Conservation (phyloP, 169 alveolate genomes). For the Neospora caninum region DNA sequence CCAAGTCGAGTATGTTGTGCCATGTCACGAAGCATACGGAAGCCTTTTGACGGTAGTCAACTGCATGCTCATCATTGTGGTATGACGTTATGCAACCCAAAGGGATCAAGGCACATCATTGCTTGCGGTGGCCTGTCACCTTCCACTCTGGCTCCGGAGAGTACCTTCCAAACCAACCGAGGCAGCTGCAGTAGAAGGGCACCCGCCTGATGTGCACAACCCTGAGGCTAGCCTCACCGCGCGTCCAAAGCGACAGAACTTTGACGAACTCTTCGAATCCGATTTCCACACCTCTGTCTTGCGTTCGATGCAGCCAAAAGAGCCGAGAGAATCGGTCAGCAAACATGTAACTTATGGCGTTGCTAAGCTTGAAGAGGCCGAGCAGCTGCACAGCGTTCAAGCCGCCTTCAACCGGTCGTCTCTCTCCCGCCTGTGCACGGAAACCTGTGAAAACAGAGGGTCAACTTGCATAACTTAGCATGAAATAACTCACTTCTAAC, state of each 20-base stretch:
- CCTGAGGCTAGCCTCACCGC: slow-evolving; percentile 43
- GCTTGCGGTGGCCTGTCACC: no score
- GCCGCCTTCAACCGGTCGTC: slow-evolving; percentile 68
- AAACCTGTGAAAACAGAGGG: slow-evolving; percentile 42
- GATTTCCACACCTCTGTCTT: slow-evolving; percentile 65
- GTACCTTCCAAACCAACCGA: no score
- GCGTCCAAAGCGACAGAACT: slow-evolving; percentile 67
- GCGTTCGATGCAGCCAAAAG: slow-evolving; percentile 65
- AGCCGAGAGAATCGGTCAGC: slow-evolving; percentile 67
- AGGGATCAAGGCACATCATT: no score
- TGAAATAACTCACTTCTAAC: neutral
- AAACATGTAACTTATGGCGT: slow-evolving; percentile 65
- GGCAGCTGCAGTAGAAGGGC: no score
- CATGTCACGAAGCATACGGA: no score
- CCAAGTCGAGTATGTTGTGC: no score
- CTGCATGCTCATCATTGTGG: no score
- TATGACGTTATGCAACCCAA: no score
- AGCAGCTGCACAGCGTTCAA: slow-evolving; percentile 68
- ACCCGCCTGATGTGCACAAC: no score
- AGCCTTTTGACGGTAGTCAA: no score
- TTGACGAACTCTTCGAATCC: slow-evolving; percentile 70
- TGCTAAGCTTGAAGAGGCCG: slow-evolving; percentile 65
- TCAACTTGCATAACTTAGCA: neutral
- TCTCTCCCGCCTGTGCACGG: slow-evolving; percentile 62
- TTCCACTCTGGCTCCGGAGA: no score